Conservation (phyloP, 805 yeast species). For the Metahyphopichia silvanorum region DNA sequence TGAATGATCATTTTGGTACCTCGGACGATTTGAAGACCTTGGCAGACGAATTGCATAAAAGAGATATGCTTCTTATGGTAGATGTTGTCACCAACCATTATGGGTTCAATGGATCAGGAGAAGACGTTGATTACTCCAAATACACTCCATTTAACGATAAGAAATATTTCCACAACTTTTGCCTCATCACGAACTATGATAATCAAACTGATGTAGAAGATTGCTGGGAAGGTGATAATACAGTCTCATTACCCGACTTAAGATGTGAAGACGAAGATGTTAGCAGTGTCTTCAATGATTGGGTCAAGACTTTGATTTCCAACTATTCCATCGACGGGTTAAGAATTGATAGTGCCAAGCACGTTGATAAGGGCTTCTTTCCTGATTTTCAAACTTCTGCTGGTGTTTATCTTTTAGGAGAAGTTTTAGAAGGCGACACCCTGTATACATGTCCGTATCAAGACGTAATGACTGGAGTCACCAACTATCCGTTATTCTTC, state of each 20-base stretch:
- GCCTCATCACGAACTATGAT: not conserved
- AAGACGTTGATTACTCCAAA: not conserved
- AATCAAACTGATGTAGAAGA: not conserved
- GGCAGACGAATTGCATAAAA: slow-evolving; percentile 1
- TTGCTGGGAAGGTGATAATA: slow-evolving; percentile 2
- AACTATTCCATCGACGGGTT: slow-evolving; percentile 2
- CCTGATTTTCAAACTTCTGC: not conserved
- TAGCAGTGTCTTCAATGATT: not conserved
- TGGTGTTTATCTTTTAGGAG: not conserved
- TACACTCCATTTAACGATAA: slow-evolving; percentile 1
- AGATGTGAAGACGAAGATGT: not conserved
- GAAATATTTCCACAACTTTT: slow-evolving; percentile 1
- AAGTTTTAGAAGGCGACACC: not conserved
- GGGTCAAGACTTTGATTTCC: not conserved
- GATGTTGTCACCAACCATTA: slow-evolving; percentile 2
- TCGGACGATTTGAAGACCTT: slow-evolving; percentile 1
- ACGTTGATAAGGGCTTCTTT: not conserved
- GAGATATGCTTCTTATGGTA: slow-evolving; percentile 1
- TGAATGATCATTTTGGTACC: slow-evolving; percentile 1
- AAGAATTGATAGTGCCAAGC: slow-evolving; percentile 1
- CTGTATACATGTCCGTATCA: slow-evolving; percentile 2
- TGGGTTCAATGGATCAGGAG: not conserved
- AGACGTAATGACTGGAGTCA: slow-evolving; percentile 1
- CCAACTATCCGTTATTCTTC: slow-evolving; percentile 1
- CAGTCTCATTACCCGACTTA: slow-evolving; percentile 1